Evolutionary conservation across 345 rosid species (phyloP).

Genomic region (Euphorbia lathyris): DNA sequence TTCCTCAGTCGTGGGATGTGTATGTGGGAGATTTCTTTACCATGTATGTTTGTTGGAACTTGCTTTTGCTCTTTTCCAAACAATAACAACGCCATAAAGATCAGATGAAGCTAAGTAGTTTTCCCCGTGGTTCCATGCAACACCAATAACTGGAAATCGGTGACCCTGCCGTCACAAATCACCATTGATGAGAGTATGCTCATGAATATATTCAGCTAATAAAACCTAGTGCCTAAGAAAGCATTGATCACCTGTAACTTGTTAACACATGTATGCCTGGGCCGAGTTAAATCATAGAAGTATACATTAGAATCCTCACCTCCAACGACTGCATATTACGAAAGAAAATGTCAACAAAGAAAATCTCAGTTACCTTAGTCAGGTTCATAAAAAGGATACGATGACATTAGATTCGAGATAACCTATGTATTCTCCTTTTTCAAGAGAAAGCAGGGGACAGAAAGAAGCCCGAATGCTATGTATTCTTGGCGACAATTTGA

Average conservation of each 20-base stretch:
- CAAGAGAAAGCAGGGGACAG: constrained; percentile 87
- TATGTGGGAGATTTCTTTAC: neutral
- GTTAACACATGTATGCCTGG: constrained; percentile 86
- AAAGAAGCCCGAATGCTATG: constrained; percentile 76
- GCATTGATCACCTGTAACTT: constrained; percentile 69
- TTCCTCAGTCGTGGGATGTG: too few species aligned
- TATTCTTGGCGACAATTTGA: constrained; percentile 64
- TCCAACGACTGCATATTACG: constrained; percentile 62
- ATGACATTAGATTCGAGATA: neutral
- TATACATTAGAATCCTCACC: constrained; percentile 92
- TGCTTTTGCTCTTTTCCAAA: constrained; percentile 93
- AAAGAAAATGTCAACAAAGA: neutral
- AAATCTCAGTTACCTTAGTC: neutral
- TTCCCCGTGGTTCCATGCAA: constrained; percentile 98
- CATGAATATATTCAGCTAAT: neutral
- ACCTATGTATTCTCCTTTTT: constrained; percentile 96
- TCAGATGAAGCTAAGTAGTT: constrained; percentile 94
- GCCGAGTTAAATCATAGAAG: constrained; percentile 87
- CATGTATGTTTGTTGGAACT: constrained; percentile 25
- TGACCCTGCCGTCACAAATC: constrained; percentile 65
- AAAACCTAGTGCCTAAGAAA: neutral
- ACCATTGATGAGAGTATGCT: neutral
- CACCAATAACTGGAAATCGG: constrained; percentile 76
- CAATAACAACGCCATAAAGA: constrained; percentile 82
- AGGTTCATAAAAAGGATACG: neutral